A percentile compares a stretch with the other conserved stretches of the same genome.
Conservation (phyloP, 1,284 basidiomycete species). For the Tilletia caries region DNA sequence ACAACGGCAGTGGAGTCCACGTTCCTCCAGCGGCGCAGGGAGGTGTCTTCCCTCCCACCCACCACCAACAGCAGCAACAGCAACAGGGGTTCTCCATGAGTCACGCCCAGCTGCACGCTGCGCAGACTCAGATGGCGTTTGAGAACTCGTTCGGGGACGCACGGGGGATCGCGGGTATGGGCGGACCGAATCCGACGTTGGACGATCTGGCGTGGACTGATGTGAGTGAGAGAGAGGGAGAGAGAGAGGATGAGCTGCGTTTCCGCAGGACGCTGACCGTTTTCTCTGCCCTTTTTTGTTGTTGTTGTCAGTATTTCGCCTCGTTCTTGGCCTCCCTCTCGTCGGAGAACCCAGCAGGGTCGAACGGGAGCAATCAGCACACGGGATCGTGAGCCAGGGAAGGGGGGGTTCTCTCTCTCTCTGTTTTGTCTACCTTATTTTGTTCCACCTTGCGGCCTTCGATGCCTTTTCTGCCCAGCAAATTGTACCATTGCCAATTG, state of each 20-base stretch:
- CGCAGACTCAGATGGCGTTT: not conserved
- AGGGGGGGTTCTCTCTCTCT: too few species aligned
- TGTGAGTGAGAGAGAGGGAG: not conserved
- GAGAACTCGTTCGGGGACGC: constrained; percentile 27
- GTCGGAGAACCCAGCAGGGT: too few species aligned
- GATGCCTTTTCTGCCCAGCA: not conserved
- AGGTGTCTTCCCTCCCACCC: too few species aligned
- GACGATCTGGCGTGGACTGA: constrained; percentile 36
- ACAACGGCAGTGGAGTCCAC: not conserved
- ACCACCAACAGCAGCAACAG: not conserved
- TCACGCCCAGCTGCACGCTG: not conserved
- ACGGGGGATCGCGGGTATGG: constrained; percentile 29
- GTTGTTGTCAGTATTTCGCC: not conserved
- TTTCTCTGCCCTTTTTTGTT: too few species aligned
- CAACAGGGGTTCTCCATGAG: not conserved
- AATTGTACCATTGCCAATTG: too few species aligned
- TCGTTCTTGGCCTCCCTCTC: not conserved
- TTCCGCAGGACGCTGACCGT: not conserved
- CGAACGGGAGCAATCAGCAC: too few species aligned
- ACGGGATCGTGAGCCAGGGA: too few species aligned
- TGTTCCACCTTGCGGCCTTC: too few species aligned
- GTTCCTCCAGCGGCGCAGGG: too few species aligned
- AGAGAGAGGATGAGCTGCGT: not conserved
- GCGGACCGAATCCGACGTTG: constrained; percentile 19
- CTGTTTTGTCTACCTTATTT: too few species aligned